phyloP scores from a whole-genome alignment of 2,329 filamentous ascomycete genomes.

The Aspergillus carbonarius region DNA sequence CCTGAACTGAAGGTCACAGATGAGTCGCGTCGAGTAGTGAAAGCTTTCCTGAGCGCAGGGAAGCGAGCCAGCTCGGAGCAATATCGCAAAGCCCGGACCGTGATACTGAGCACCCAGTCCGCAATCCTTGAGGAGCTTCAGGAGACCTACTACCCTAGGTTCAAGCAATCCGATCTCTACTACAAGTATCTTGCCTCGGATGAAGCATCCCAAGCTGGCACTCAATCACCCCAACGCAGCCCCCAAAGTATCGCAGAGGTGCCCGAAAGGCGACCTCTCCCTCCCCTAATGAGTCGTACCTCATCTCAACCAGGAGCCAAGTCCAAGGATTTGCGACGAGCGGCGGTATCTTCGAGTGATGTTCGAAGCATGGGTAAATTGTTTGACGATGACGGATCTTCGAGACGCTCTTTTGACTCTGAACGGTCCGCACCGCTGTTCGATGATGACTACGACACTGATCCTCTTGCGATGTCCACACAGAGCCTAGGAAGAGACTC shows the following conservation, averaged over 20 bases:
- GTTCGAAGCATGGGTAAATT: constrained; percentile 50
- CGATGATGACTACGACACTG: constrained; percentile 73
- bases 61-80: constrained; percentile 73
- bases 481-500: constrained; percentile 75
- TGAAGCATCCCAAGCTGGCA: constrained; percentile 51
- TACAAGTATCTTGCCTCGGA: constrained; percentile 95
- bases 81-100: constrained; percentile 77
- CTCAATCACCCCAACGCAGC: constrained; percentile 19
- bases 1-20: constrained; percentile 76
- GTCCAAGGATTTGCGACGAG: constrained; percentile 56
- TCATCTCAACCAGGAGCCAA: constrained; percentile 48
- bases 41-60: constrained; percentile 75
- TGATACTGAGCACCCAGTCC: constrained; percentile 79
- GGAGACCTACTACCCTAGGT: constrained; percentile 73
- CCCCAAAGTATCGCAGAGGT: constrained; percentile 24
- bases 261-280: constrained; percentile 41
- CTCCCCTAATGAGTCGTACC: constrained; percentile 48
- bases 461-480: constrained; percentile 72
- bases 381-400: constrained; percentile 46
- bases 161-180: constrained; percentile 90
- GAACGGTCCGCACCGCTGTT: constrained; percentile 62
- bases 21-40: constrained; percentile 67
- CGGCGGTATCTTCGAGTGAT: constrained; percentile 62
- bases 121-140: constrained; percentile 82
- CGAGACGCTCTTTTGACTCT: constrained; percentile 72